phyloP scores from a whole-genome alignment of 768 basidiomycete genomes.

The Pilatotrama ljubarskyi region DNA sequence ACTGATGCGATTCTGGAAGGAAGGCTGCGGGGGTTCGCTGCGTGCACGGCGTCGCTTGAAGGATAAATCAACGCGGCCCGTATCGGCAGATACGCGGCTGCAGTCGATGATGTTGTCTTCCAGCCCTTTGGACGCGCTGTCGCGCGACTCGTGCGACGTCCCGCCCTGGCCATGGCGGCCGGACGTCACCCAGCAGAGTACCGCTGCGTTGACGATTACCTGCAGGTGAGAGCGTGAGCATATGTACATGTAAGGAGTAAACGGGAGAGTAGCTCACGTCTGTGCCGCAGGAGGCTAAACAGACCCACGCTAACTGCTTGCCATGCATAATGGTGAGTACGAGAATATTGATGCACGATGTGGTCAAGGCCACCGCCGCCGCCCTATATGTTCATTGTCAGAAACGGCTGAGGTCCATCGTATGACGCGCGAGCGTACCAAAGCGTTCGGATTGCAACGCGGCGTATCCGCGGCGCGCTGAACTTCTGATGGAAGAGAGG shows the following conservation, averaged over 20 bases:
- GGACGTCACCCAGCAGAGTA: constrained; percentile 49
- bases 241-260: neutral
- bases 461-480: constrained; percentile 36
- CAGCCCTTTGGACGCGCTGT: neutral
- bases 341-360: constrained; percentile 50
- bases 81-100: neutral
- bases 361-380: constrained; percentile 45
- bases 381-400: too few relatives aligned
- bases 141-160: neutral
- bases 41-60: neutral
- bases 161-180: constrained; percentile 7
- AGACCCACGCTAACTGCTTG: constrained; percentile 49
- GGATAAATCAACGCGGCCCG: neutral
- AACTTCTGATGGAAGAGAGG: constrained; percentile 42
- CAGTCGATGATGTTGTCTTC: constrained; percentile 11
- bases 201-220: constrained; percentile 49
- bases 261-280: constrained; percentile 31
- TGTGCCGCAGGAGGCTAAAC: constrained; percentile 42
- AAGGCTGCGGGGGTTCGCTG: constrained; percentile 5
- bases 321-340: constrained; percentile 49
- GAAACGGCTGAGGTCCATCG: too few relatives aligned
- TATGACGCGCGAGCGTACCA: constrained; percentile 40
- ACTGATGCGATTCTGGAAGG: neutral
- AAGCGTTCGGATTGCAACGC: constrained; percentile 44
- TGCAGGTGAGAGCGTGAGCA: constrained; percentile 13